Evolutionary conservation across 2,329 filamentous ascomycete genomes (phyloP), one percentile per base, ranked within the genome.

Genomic region (Rhinocladiella similis): DNA sequence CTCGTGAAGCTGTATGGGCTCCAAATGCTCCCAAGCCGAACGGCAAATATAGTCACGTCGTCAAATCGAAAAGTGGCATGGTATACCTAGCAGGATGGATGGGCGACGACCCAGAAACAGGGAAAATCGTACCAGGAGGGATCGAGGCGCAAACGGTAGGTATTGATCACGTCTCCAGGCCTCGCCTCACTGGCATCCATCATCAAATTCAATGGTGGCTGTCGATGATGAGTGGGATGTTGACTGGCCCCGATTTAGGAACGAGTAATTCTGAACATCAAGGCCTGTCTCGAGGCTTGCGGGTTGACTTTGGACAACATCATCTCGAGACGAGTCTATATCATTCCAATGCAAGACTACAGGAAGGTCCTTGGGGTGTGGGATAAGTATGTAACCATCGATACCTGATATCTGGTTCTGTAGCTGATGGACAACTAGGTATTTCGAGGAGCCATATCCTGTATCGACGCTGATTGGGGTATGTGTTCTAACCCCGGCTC

Each of bases 111-210:
- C 43, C 43, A 9, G 43, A 46, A 22, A 46, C 43, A 6, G 43
- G 43, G n/a, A 27, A 25, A n/a, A 46, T 46, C n/a, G 47, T 55
- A 4, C 16, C n/a, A 2, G 38, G 47, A 10, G 47, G 38, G 1
- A 55, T 50, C 19, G 46, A 38, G 25, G 53, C 46, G 27, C 53
- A 55, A 43, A 55, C 53, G 6, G 52, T 54, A 49, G 33, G 52
- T 42, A 12, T 33, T 33, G 29, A 33, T 12, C 29, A 9, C 29
- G 29, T 33, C 29, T 12, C 29, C 5, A 33, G 10, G 22, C 22
- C 22, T 25, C 22, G 4, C 22, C 22, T 25, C 22, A 25, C 22
- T 25, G 22, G 7, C 22, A 5, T 25, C 22, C 22, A 2, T 25
- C 22, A 7, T 25, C 22, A 33, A 33, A 33, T 7, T 9, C 6